Conservation (phyloP, 108 stramenopile genomes). For the Poteriospumella lacustris region DNA sequence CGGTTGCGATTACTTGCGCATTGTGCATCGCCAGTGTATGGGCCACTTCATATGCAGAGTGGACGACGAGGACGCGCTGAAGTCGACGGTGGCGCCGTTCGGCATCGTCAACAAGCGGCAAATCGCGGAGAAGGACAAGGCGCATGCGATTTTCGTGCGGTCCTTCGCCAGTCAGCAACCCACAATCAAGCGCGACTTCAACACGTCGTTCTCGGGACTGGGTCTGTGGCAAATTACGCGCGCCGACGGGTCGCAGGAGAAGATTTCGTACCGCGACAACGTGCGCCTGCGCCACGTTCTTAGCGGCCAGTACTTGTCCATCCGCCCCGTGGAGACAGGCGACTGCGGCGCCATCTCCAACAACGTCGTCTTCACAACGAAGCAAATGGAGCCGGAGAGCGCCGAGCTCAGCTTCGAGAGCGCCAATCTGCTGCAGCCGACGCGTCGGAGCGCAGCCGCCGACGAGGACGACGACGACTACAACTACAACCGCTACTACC, state of each 20-base stretch:
- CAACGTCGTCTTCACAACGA: no score
- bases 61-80: not conserved
- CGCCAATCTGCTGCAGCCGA: no score
- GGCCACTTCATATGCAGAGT: slow-evolving; percentile 1
- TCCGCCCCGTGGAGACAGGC: not conserved
- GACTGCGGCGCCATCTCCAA: not conserved
- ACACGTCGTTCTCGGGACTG: not conserved
- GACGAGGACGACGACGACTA: not conserved
- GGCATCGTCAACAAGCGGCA: not conserved
- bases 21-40: not conserved
- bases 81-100: not conserved
- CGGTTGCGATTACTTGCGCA: not conserved
- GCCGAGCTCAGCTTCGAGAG: no score
- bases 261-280: not conserved
- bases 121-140: not conserved
- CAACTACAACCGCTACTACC: not conserved
- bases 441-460: not conserved
- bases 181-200: not conserved
- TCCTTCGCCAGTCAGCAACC: not conserved
- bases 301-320: not conserved
- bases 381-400: no score
- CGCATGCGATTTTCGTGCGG: not conserved
- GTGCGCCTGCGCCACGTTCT: not conserved
- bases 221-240: slow-evolving; percentile 23
- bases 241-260: not conserved